These are phyloP conservation scores for Oemleria cerasiformis DNA, from an alignment of 306 rosid species.

Conservation along the genomic window DNA sequence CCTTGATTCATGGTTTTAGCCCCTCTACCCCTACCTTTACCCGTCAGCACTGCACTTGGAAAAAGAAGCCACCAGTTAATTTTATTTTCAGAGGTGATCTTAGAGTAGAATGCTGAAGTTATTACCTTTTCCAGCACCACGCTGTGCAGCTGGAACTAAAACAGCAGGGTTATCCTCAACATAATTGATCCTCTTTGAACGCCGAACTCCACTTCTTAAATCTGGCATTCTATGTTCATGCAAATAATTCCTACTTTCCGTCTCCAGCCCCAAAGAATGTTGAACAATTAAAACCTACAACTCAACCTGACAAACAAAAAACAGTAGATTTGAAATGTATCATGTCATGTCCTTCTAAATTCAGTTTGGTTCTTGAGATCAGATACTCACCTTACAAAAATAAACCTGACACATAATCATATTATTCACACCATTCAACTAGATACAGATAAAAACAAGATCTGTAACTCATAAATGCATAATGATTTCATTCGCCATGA, in stretches of 20 bases:
- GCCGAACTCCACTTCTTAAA: slow-evolving; percentile 45
- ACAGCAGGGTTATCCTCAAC: slow-evolving; percentile 33
- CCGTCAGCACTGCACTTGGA: slow-evolving; percentile 23
- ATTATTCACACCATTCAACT: background rate
- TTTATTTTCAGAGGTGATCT: background rate
- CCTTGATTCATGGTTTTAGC: slow-evolving; percentile 41
- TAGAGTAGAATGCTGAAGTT: background rate
- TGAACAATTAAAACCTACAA: slow-evolving; percentile 2
- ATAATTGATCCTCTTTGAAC: slow-evolving; percentile 46
- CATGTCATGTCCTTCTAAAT: no score
- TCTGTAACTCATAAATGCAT: background rate
- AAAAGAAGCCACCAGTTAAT: slow-evolving; percentile 4
- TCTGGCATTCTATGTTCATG: slow-evolving; percentile 43
- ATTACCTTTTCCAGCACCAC: slow-evolving; percentile 36
- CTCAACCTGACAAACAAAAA: slow-evolving; percentile 18
- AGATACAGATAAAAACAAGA: background rate
- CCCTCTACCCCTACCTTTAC: slow-evolving; percentile 39
- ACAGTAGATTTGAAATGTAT: background rate
- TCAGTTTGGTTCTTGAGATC: background rate
- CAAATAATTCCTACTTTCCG: slow-evolving; percentile 17
- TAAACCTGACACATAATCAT: background rate
- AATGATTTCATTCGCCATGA: background rate
- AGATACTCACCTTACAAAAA: slow-evolving; percentile 8
- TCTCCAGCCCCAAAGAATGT: slow-evolving; percentile 25
- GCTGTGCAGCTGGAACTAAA: slow-evolving; percentile 38